phyloP scores from a whole-genome alignment of 441 rosid species.

The Cnidoscolus chayamansa region DNA sequence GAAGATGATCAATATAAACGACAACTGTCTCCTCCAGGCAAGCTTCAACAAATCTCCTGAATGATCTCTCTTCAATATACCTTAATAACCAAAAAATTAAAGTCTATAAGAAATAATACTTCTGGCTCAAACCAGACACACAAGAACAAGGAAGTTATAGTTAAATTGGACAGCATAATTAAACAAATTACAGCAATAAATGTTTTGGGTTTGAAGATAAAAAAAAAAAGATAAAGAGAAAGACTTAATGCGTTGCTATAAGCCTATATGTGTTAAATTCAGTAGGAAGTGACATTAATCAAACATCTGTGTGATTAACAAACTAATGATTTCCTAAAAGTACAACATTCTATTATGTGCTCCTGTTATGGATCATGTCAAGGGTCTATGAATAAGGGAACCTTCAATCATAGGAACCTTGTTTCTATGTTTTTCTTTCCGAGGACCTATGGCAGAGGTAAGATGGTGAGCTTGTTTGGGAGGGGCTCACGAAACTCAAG shows the following conservation, averaged over 20 bases:
- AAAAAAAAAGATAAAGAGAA: neutral
- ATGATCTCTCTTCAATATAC: slow-evolving; percentile 95
- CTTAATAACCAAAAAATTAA: slow-evolving; percentile 37
- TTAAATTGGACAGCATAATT: neutral
- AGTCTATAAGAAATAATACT: slow-evolving; percentile 17
- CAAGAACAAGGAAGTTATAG: neutral
- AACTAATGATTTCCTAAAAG: neutral
- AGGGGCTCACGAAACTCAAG: too few species aligned
- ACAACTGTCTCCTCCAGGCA: slow-evolving; percentile 91
- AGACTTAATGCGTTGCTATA: neutral
- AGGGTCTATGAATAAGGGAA: too few species aligned
- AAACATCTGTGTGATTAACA: neutral
- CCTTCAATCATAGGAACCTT: too few species aligned
- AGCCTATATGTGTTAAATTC: neutral
- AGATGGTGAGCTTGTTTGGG: too few species aligned
- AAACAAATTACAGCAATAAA: neutral
- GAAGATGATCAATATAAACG: slow-evolving; percentile 84
- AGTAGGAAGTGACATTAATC: neutral
- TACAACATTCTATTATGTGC: too few species aligned
- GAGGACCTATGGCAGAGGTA: too few species aligned
- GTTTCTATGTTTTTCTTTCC: too few species aligned
- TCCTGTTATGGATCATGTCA: too few species aligned
- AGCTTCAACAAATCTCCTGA: slow-evolving; percentile 94
- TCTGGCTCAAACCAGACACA: neutral
- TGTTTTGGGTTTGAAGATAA: neutral